phyloP scores from a whole-genome alignment of 2,329 filamentous ascomycete genomes.

The Colletotrichum tanaceti region DNA sequence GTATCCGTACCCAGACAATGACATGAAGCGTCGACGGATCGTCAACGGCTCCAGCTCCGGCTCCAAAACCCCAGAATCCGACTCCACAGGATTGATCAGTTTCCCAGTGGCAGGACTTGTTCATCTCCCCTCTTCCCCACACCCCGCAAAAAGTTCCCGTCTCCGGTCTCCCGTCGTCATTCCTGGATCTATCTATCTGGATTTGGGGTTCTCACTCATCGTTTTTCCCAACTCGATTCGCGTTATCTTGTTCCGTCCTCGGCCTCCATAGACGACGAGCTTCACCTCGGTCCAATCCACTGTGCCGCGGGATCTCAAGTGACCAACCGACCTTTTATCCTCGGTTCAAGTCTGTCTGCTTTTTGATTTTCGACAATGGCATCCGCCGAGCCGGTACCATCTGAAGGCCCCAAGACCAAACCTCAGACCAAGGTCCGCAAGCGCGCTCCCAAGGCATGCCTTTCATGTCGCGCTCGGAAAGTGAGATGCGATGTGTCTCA shows the following conservation, averaged over 20 bases:
- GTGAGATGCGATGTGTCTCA: slow-evolving; percentile 64
- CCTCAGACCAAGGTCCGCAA: slow-evolving; percentile 53
- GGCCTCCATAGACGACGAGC: slow-evolving; percentile 24
- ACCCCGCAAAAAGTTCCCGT: slow-evolving; percentile 42
- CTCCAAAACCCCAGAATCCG: slow-evolving; percentile 30
- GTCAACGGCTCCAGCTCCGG: slow-evolving; percentile 35
- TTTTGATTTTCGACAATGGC: slow-evolving; percentile 26
- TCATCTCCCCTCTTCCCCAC: slow-evolving; percentile 42
- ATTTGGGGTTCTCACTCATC: slow-evolving; percentile 19
- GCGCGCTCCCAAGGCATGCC: slow-evolving; percentile 62
- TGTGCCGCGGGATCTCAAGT: slow-evolving; percentile 2
- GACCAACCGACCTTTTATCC: background rate
- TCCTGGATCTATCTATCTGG: slow-evolving; percentile 14
- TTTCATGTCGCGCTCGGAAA: slow-evolving; percentile 63
- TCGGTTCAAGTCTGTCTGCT: background rate
- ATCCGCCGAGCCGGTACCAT: slow-evolving; percentile 41
- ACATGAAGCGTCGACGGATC: slow-evolving; percentile 32
- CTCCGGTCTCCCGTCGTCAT: slow-evolving; percentile 33
- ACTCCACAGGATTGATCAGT: slow-evolving; percentile 19
- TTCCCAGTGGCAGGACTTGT: too few relatives aligned
- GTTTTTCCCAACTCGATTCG: slow-evolving; percentile 31
- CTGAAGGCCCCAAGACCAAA: slow-evolving; percentile 47
- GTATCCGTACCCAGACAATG: slow-evolving; percentile 17
- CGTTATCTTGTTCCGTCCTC: slow-evolving; percentile 25
- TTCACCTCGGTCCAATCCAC: slow-evolving; percentile 29